Conservation (phyloP, 2,329 filamentous ascomycete species). For the Venturia effusa region DNA sequence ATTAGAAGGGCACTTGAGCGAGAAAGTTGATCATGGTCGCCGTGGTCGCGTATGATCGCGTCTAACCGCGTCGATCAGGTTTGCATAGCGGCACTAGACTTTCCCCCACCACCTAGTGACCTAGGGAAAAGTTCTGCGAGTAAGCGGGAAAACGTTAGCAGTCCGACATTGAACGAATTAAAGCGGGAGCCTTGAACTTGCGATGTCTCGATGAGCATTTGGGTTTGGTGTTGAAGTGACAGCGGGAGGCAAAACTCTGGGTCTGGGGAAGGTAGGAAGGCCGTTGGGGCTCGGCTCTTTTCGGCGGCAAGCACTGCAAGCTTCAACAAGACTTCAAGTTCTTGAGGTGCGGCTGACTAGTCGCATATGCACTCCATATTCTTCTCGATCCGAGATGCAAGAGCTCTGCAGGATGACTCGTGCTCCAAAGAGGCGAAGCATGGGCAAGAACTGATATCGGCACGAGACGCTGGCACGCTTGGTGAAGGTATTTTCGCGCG, state of each 20-base stretch:
- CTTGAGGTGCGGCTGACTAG: neutral
- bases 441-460: neutral
- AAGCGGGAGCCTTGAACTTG: neutral
- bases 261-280: neutral
- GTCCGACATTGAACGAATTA: neutral
- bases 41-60: neutral
- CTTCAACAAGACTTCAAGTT: neutral
- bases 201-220: neutral
- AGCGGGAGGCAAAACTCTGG: neutral
- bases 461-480: no score
- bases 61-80: neutral
- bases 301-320: neutral
- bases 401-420: neutral
- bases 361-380: neutral
- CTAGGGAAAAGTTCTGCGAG: neutral
- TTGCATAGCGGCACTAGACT: no score
- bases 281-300: neutral
- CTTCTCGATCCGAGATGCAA: neutral
- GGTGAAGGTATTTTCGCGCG: no score
- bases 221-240: neutral
- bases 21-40: neutral
- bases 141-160: neutral
- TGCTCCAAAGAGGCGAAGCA: neutral
- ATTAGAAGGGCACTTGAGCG: neutral
- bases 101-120: neutral